Conservation (phyloP, 495 filamentous ascomycete species). For the Neurospora sp. region DNA sequence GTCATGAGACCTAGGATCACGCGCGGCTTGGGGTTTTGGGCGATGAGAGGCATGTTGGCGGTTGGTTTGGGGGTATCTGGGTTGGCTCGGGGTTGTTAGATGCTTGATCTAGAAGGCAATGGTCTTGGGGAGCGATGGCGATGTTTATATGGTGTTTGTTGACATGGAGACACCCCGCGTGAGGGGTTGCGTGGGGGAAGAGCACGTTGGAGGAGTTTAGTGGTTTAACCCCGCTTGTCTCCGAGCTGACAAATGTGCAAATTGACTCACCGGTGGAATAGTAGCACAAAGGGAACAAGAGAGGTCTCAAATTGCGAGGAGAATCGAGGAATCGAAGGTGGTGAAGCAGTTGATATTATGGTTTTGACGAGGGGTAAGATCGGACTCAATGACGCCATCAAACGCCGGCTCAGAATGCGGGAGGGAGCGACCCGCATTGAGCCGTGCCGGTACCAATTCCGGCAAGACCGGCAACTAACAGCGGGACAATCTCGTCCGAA, state of each 20-base stretch:
- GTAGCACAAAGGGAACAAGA: background rate
- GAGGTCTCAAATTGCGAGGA: background rate
- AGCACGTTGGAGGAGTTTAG: background rate
- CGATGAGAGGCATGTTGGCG: slow-evolving; percentile 37
- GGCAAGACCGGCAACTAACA: background rate
- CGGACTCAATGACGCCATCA: background rate
- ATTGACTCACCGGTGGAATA: background rate
- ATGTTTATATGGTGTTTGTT: background rate
- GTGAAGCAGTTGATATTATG: background rate
- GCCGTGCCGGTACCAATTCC: background rate
- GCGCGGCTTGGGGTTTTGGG: slow-evolving; percentile 30
- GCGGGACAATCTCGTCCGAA: background rate
- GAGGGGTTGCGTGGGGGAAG: background rate
- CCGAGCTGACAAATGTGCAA: background rate
- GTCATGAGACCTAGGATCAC: slow-evolving; percentile 56
- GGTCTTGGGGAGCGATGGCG: background rate
- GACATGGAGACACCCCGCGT: background rate
- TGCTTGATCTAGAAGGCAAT: too few species aligned
- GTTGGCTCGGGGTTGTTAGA: background rate
- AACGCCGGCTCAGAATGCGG: background rate
- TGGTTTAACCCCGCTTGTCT: background rate
- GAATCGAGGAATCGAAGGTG: background rate
- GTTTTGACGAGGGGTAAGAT: background rate
- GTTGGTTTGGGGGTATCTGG: background rate
- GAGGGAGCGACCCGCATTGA: background rate